Evolutionary conservation across 2,329 filamentous ascomycete species (phyloP).

Genomic region (Penicillium sp.): DNA sequence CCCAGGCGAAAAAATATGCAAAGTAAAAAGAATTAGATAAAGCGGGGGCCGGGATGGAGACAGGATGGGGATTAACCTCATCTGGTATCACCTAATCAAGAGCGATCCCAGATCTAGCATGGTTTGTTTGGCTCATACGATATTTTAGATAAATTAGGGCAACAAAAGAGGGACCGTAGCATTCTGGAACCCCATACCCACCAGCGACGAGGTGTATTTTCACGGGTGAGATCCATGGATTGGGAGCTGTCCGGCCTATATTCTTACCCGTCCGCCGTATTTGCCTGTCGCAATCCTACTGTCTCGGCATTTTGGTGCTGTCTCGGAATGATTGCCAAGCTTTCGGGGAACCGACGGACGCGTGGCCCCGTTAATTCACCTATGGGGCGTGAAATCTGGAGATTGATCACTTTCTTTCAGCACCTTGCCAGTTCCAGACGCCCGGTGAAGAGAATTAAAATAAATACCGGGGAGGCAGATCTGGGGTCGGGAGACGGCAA

Average conservation of each 20-base stretch:
- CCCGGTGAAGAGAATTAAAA: constrained; percentile 6
- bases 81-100: not conserved
- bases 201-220: constrained; percentile 2
- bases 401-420: not conserved
- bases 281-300: constrained; percentile 2
- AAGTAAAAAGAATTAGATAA: not conserved
- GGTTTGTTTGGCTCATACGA: not conserved
- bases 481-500: constrained; percentile 5
- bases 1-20: not conserved
- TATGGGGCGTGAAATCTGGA: constrained; percentile 7
- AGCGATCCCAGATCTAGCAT: constrained; percentile 2
- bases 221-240: constrained; percentile 1
- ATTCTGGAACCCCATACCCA: constrained; percentile 10
- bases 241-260: not conserved
- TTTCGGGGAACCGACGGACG: constrained; percentile 16
- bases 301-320: not conserved
- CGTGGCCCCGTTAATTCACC: constrained; percentile 9
- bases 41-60: not conserved
- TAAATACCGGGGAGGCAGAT: constrained; percentile 11
- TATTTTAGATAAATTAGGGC: not conserved
- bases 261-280: constrained; percentile 5
- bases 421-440: constrained; percentile 16
- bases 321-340: not conserved
- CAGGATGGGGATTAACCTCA: not conserved
- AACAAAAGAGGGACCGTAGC: constrained; percentile 1